Conservation (phyloP, 805 yeast genomes). For the Starmerella apicola region DNA sequence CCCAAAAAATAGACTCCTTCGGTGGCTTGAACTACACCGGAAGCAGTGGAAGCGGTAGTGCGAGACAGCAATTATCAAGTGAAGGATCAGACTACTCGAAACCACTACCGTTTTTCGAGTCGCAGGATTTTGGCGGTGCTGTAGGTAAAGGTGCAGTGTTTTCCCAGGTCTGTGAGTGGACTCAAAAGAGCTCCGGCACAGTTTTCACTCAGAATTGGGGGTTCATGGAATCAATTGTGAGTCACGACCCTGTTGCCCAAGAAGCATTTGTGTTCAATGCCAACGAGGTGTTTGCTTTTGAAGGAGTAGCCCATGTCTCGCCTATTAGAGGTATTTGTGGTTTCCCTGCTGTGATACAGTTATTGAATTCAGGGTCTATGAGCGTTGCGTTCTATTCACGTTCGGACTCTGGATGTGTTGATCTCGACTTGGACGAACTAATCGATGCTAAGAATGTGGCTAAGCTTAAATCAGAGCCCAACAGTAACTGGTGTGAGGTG, state of each 20-base stretch:
- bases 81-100: too few relatives aligned
- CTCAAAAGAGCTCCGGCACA: slow-evolving; percentile 5
- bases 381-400: slow-evolving; percentile 3
- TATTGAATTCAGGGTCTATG: background rate
- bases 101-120: too few relatives aligned
- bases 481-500: slow-evolving; percentile 10
- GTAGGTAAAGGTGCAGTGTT: slow-evolving; percentile 10
- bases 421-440: background rate
- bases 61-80: too few relatives aligned
- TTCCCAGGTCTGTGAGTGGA: slow-evolving; percentile 11
- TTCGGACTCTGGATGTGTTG: slow-evolving; percentile 1
- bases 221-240: too few relatives aligned
- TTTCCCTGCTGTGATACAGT: slow-evolving; percentile 3
- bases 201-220: slow-evolving; percentile 10
- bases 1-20: background rate
- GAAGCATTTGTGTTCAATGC: slow-evolving; percentile 5
- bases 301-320: slow-evolving; percentile 4
- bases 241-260: slow-evolving; percentile 5
- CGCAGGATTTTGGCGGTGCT: background rate
- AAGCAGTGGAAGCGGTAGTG: background rate
- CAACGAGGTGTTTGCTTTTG: slow-evolving; percentile 5
- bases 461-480: slow-evolving; percentile 1
- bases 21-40: background rate
- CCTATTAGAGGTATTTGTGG: slow-evolving; percentile 10
- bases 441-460: background rate